Conservation (phyloP, 2,329 filamentous ascomycete genomes). For the Zasmidium angulare region DNA sequence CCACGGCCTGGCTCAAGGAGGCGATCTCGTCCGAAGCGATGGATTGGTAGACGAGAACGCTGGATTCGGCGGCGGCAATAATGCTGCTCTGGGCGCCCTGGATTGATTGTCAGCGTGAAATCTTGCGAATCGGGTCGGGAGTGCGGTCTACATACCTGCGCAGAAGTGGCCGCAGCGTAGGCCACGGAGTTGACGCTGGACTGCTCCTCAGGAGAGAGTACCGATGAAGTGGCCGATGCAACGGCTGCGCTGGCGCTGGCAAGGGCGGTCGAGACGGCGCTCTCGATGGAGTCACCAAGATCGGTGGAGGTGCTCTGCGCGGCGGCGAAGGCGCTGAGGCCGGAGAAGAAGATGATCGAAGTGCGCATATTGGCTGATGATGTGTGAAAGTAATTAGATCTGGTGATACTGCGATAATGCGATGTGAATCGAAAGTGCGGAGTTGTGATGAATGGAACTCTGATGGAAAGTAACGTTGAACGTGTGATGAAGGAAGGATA, state of each 20-base stretch:
- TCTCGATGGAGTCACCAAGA: neutral
- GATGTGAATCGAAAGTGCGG: neutral
- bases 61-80: constrained; percentile 16
- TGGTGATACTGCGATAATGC: neutral
- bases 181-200: constrained; percentile 19
- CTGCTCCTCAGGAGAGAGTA: constrained; percentile 12
- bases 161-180: constrained; percentile 12
- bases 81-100: constrained; percentile 12
- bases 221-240: constrained; percentile 11
- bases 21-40: constrained; percentile 11
- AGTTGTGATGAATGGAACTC: neutral
- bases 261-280: constrained; percentile 8
- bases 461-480: neutral
- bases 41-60: constrained; percentile 13
- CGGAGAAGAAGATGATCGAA: constrained; percentile 21
- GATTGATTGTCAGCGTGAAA: constrained; percentile 2
- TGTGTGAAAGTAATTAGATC: neutral
- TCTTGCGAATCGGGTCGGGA: neutral
- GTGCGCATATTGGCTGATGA: constrained; percentile 22
- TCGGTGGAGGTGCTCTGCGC: constrained; percentile 14
- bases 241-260: constrained; percentile 11
- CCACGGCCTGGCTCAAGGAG: constrained; percentile 4
- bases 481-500: neutral
- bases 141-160: constrained; percentile 9
- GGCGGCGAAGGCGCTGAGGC: constrained; percentile 23